Percentiles rank a stretch among this genome's conserved stretches.
Conservation (phyloP, 2,329 filamentous ascomycete genomes). For the Aspergillus clavatus region DNA sequence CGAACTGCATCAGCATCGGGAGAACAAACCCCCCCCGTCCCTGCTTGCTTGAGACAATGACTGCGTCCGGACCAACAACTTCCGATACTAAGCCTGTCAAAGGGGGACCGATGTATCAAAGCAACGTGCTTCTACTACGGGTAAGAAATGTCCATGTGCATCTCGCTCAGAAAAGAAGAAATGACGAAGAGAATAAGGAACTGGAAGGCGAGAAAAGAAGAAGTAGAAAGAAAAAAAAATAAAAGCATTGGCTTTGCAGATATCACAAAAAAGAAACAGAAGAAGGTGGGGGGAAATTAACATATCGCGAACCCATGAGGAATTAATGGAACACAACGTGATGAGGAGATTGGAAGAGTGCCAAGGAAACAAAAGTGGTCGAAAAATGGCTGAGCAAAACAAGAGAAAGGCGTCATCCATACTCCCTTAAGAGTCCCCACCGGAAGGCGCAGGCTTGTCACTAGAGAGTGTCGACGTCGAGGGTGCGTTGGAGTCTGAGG, state of each 20-base stretch:
- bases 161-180: conserved; percentile 15
- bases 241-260: conserved; percentile 13
- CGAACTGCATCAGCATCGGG: no score
- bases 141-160: conserved; percentile 2
- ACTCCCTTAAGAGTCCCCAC: conserved; percentile 27
- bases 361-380: conserved; percentile 9
- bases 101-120: background rate
- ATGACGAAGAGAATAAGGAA: conserved; percentile 4
- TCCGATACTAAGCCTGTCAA: conserved; percentile 5
- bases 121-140: background rate
- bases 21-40: no score
- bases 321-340: conserved; percentile 12
- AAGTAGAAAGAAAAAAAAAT: conserved; percentile 3
- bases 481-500: conserved; percentile 28
- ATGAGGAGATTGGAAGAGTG: conserved; percentile 9
- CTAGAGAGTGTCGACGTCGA: conserved; percentile 26
- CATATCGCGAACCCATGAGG: conserved; percentile 15
- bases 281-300: no score
- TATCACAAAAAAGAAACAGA: conserved; percentile 25
- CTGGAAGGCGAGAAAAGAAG: conserved; percentile 4
- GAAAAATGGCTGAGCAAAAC: conserved; percentile 10
- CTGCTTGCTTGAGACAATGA: background rate
- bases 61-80: conserved; percentile 7
- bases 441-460: conserved; percentile 33
- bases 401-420: conserved; percentile 15